A percentile compares a stretch with the other conserved stretches of the same genome.
Evolutionary conservation across 2,329 filamentous ascomycete genomes (phyloP).

Genomic region (Stemphylium lycopersici): DNA sequence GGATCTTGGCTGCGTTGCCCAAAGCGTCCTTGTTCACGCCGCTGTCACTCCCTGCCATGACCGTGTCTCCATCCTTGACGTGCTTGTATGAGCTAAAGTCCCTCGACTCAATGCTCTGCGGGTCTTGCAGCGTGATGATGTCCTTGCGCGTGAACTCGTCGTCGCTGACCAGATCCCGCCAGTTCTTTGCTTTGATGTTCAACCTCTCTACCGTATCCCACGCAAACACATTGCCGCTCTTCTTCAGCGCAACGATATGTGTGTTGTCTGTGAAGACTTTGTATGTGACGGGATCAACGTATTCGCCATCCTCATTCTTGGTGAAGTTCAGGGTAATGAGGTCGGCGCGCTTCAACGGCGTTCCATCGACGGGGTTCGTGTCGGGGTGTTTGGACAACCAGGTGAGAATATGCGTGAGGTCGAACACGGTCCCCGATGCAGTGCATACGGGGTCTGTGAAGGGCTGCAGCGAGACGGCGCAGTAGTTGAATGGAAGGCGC

Average conservation of each 20-base stretch:
- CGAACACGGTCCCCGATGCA: slow-evolving; percentile 84
- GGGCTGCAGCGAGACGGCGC: slow-evolving; percentile 92
- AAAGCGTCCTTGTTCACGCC: slow-evolving; percentile 81
- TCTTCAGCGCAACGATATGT: slow-evolving; percentile 86
- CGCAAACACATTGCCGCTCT: slow-evolving; percentile 92
- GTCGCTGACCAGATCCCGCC: slow-evolving; percentile 88
- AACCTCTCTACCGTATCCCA: slow-evolving; percentile 94
- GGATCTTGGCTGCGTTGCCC: slow-evolving; percentile 79
- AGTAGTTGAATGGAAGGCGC: slow-evolving; percentile 96
- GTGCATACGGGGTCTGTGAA: slow-evolving; percentile 97
- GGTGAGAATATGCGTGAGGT: slow-evolving; percentile 88
- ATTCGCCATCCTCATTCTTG: slow-evolving; percentile 88
- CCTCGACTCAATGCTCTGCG: slow-evolving; percentile 82
- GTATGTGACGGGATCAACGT: slow-evolving; percentile 95
- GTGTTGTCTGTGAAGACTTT: slow-evolving; percentile 99
- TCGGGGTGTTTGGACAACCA: slow-evolving; percentile 95
- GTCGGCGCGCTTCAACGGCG: slow-evolving; percentile 78
- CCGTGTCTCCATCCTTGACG: slow-evolving; percentile 79
- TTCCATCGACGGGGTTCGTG: slow-evolving; percentile 88
- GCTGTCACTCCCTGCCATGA: slow-evolving; percentile 71
- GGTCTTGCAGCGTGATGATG: slow-evolving; percentile 95
- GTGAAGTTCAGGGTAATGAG: slow-evolving; percentile 90
- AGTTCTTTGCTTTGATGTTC: slow-evolving; percentile 97
- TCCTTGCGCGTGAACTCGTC: slow-evolving; percentile 85
- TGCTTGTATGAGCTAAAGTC: slow-evolving; percentile 90